Base-by-base conservation (phyloP, 2,329 filamentous ascomycete species). In the Penicillium expansum region DNA sequence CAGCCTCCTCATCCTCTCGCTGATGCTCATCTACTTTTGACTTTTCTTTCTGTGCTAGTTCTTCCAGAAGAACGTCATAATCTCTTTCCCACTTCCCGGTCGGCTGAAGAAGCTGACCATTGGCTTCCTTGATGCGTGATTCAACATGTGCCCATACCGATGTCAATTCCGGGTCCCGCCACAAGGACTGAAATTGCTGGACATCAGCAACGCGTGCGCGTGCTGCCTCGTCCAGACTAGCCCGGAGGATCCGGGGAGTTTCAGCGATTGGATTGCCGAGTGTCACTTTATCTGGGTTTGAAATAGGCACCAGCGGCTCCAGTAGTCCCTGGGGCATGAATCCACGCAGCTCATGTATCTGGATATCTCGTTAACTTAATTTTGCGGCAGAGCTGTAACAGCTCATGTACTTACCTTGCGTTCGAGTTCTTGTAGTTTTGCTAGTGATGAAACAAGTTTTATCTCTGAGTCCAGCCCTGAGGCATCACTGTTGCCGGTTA, bases 301-400 rank as follows among this genome's bases (percentile, higher is more conserved):
- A 64, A 29, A 77, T 70, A n/a, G 75, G 73, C 3, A 67, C 62
- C 13, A 78, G 55, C 4, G 76, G 76, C 13, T 75, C 73, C 35
- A 77, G 63, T 11, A 78, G 57, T 27, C 74, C 73, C 20, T 70
- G 71, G 4, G 77, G 77, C 30, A 79, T 64, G 18, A 78, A 65
- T 24, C 68, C 70, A 45, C 77, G 77, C 16, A 79, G 67, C 59
- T 73, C 68, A 51, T 77, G 75, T 49, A 79, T 75, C 76, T 79
- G 52, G 14, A 13, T 30, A 50, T 6, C 9, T 18, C 11, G 54
- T 67, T 48, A 65, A 55, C 14, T 43, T 42, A 37, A 18, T 22
- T 20, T 53, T 27, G 35, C 27, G 45, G 30, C 1, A 20, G 22
- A 20, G 13, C 30, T 32, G 24, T 11, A 35, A 32, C 7, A 10